Evolutionary conservation across 1,139 yeast genomes (phyloP).

Genomic region (Geotrichum candidum): DNA sequence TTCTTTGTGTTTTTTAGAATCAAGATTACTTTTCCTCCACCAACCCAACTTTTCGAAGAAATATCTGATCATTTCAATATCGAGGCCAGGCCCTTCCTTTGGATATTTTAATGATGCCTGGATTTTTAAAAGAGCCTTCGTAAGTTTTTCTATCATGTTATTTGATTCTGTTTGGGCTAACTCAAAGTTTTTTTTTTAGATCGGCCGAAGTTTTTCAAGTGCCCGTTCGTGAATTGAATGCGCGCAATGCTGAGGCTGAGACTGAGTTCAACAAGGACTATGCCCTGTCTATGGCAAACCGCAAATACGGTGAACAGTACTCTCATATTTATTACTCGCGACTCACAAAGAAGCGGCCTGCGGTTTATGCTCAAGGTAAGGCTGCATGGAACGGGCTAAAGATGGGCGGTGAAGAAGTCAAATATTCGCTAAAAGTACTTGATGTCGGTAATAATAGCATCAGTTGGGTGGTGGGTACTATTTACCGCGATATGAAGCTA

Average conservation of each 20-base stretch:
- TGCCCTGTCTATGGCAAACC: conserved; percentile 26
- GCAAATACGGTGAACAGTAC: conserved; percentile 66
- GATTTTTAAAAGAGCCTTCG: background rate
- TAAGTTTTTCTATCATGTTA: background rate
- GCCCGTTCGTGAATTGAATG: background rate
- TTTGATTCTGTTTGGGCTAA: background rate
- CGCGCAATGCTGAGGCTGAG: conserved; percentile 1
- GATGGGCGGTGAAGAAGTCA: conserved; percentile 38
- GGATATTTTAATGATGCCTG: background rate
- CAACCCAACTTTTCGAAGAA: background rate
- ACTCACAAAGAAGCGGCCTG: conserved; percentile 47
- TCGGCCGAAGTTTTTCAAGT: background rate
- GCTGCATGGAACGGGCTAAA: conserved; percentile 44
- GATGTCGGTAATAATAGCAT: conserved; percentile 66
- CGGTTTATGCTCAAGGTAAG: conserved; percentile 48
- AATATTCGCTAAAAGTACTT: conserved; percentile 57
- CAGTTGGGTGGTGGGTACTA: conserved; percentile 88
- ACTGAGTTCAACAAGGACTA: conserved; percentile 19
- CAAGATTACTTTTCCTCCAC: background rate
- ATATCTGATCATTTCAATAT: background rate
- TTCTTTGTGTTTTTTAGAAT: background rate
- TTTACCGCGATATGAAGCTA: conserved; percentile 74
- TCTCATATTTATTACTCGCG: conserved; percentile 68
- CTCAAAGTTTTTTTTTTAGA: background rate
- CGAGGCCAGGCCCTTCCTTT: background rate